Conservation (phyloP, 208 protist species). For the Trypanosoma brucei region DNA sequence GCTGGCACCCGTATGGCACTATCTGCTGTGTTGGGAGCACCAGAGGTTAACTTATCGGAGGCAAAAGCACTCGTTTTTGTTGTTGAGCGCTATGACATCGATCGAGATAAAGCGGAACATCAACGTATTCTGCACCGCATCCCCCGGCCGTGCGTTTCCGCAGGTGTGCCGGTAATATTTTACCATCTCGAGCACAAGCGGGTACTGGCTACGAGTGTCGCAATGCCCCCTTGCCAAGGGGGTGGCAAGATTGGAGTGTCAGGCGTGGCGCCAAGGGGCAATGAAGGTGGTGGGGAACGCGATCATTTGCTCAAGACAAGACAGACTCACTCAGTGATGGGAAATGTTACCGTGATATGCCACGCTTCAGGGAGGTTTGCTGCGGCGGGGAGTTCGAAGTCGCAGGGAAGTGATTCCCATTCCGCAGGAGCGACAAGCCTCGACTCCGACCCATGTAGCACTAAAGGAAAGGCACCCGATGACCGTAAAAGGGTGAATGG, state of each 20-base stretch:
- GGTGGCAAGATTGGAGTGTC: too few species aligned
- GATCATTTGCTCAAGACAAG: slow-evolving; percentile 1
- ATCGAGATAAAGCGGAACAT: slow-evolving; percentile 38
- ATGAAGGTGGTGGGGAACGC: slow-evolving; percentile 21
- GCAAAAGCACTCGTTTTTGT: slow-evolving; percentile 59
- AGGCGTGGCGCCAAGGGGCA: neutral
- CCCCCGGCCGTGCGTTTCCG: slow-evolving; percentile 32
- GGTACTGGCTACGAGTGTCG: slow-evolving; percentile 57
- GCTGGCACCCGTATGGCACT: slow-evolving; percentile 1
- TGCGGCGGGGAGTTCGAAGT: too few species aligned
- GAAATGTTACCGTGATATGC: neutral
- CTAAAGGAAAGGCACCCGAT: neutral
- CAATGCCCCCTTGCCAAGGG: slow-evolving; percentile 20
- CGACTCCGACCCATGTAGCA: neutral
- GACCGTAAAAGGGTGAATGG: neutral
- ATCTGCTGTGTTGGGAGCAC: neutral
- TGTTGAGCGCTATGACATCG: slow-evolving; percentile 65
- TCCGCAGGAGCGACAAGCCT: too few species aligned
- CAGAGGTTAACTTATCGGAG: slow-evolving; percentile 72
- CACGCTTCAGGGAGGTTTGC: neutral
- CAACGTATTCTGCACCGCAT: slow-evolving; percentile 59
- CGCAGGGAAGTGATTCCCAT: too few species aligned
- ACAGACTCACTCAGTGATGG: neutral
- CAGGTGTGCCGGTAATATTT: slow-evolving; percentile 49
- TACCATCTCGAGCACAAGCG: slow-evolving; percentile 65